Evolutionary conservation across 768 basidiomycete genomes (phyloP), one percentile per base, ranked within the genome.

Genomic region (Tephrocybe sp.): DNA sequence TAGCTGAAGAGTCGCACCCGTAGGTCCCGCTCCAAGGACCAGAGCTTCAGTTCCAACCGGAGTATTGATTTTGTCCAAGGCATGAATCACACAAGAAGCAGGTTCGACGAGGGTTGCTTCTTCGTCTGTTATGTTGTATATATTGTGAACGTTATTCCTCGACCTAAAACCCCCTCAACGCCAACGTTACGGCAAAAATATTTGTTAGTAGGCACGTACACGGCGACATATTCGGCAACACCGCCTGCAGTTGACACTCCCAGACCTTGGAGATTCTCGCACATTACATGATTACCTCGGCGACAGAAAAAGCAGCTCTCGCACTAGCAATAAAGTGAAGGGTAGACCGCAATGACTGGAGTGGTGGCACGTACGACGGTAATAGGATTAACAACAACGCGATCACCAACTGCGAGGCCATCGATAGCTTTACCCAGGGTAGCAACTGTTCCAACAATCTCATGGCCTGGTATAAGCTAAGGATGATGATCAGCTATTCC

Each of bases 41-140:
- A 91, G 77, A n/a, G 82, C 85, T 32, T 89, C 85, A 19, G 80
- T 68, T 8, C 88, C 88, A 41, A 85, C 82, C 8, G 82, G 77
- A 7, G 84, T 78, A 53, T 72, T 75, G 34, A 91, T 75, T 62
- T 84, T 85, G 68, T 91, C 88, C 55, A 87, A 78, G 8, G 88
- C 88, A 67, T 91, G 88, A 35, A 91, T 76, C 26, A 87, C 89
- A 58, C 88, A 91, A 8, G 88, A 81, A 5, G 87, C 84, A 7
- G 88, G 89, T 59, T 90, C 88, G 32, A 89, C 69, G 9, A 91
- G 76, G 3, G 85, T 87, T 0, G 87, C 83, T 53, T 89, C 87
- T 61, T 87, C 84, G 60, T 89, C 86, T 8, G 81, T 77, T 43
- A 90, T 72, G 66, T 91, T 88, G 65, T 80, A 69, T 59, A 89